Evolutionary conservation across 1,284 basidiomycete species (phyloP).

Genomic region (Porogramme epimiltina): DNA sequence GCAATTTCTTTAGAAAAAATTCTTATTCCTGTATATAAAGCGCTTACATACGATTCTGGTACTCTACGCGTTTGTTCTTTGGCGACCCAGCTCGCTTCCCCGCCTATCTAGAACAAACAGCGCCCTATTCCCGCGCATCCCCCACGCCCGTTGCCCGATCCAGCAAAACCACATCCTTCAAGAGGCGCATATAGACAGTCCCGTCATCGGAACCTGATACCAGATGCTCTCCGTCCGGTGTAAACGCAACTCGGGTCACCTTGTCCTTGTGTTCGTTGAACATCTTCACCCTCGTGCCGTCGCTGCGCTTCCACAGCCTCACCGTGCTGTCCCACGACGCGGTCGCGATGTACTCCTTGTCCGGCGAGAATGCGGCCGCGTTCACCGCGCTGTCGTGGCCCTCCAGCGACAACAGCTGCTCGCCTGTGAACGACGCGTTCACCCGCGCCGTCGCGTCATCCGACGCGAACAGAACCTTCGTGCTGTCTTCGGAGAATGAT

Average conservation of each 20-base stretch:
- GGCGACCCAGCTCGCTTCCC: no score
- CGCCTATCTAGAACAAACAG: no score
- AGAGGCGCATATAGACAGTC: conserved; percentile 14
- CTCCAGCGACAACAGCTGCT: conserved; percentile 17
- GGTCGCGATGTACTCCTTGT: conserved; percentile 22
- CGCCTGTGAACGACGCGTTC: conserved; percentile 21
- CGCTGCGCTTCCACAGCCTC: conserved; percentile 23
- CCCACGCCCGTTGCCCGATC: no score
- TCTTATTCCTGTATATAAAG: no score
- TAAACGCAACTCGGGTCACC: conserved; percentile 20
- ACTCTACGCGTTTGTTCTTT: no score
- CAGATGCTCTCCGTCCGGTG: conserved; percentile 12
- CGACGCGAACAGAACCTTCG: conserved; percentile 18
- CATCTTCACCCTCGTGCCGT: conserved; percentile 4
- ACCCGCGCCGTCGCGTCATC: conserved; percentile 16
- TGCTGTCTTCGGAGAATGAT: conserved; percentile 17
- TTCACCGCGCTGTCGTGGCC: conserved; percentile 15
- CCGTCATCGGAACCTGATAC: conserved; percentile 20
- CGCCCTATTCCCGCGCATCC: no score
- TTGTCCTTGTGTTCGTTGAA: conserved; percentile 18
- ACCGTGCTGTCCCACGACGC: conserved; percentile 26
- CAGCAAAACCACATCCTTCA: no score
- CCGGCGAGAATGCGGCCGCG: conserved; percentile 24
- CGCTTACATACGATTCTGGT: no score
- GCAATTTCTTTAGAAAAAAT: no score